A percentile compares a stretch with the other conserved stretches of the same genome.
These are phyloP conservation scores for Sordaria brevicollis DNA, from an alignment of 495 filamentous ascomycete species.

Conservation along the genomic window DNA sequence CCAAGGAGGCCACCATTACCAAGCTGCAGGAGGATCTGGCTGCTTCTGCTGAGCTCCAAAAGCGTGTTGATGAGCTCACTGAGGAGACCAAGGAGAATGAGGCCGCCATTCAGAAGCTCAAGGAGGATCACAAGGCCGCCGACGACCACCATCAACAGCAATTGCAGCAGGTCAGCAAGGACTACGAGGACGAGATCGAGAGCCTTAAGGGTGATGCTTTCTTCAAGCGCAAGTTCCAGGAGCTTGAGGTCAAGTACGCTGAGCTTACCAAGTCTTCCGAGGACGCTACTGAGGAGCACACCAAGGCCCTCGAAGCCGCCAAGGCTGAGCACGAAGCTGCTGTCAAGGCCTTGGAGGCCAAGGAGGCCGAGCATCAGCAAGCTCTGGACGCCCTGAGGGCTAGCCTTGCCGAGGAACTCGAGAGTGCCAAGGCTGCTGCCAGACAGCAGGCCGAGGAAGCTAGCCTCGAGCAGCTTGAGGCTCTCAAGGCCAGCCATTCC, in stretches of 20 bases:
- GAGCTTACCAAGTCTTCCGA: constrained; percentile 32
- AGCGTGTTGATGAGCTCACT: constrained; percentile 28
- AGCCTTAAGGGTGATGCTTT: constrained; percentile 44
- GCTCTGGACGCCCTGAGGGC: constrained; percentile 32
- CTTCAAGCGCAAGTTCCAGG: constrained; percentile 43
- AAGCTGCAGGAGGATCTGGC: constrained; percentile 36
- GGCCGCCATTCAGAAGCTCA: constrained; percentile 21
- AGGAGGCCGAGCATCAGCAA: constrained; percentile 32
- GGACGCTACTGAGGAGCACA: constrained; percentile 24
- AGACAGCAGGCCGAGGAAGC: constrained; percentile 26
- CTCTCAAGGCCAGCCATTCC: constrained; percentile 39
- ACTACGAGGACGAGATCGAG: constrained; percentile 47
- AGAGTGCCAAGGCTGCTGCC: constrained; percentile 29
- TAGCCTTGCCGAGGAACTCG: constrained; percentile 36
- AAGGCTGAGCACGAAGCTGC: constrained; percentile 25
- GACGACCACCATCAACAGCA: constrained; percentile 38
- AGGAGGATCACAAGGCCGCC: constrained; percentile 33
- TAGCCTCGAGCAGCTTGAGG: constrained; percentile 27
- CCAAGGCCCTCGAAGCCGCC: constrained; percentile 26
- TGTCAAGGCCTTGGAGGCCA: constrained; percentile 26
- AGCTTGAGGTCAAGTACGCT: constrained; percentile 35
- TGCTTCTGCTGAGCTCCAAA: constrained; percentile 30
- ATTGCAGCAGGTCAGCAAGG: constrained; percentile 39
- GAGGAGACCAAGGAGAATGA: constrained; percentile 28
- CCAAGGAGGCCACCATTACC: constrained; percentile 27